These are phyloP conservation scores for Fusarium oxysporum DNA, from an alignment of 2,329 filamentous ascomycete species.

Conservation along the genomic window DNA sequence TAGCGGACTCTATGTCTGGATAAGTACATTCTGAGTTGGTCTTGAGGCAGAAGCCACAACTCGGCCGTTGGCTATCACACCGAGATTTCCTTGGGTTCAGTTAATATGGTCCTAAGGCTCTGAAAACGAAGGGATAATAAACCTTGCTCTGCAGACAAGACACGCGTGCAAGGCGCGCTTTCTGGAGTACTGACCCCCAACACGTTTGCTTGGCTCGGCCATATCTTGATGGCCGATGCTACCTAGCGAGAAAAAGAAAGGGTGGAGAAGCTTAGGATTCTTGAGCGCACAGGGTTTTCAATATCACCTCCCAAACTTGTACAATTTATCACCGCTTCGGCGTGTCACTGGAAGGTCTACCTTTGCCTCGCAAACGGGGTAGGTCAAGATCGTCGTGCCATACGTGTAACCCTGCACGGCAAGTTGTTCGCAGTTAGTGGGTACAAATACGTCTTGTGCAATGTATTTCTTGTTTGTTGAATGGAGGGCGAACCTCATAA, in stretches of 20 bases:
- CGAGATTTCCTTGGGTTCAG: not conserved
- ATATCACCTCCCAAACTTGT: fast-evolving
- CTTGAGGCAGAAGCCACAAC: not conserved
- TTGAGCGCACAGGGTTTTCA: not conserved
- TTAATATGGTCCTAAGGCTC: not conserved
- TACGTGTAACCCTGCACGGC: too few relatives aligned
- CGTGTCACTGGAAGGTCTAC: too few relatives aligned
- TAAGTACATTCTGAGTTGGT: not conserved
- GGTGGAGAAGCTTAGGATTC: too few relatives aligned
- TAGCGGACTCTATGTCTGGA: not conserved
- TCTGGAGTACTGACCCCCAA: not conserved
- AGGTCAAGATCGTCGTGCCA: too few relatives aligned
- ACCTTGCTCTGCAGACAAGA: not conserved
- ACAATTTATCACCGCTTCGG: too few relatives aligned
- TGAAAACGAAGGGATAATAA: fast-evolving
- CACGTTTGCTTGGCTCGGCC: not conserved
- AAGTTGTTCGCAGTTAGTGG: too few relatives aligned
- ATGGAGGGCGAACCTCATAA: too few relatives aligned
- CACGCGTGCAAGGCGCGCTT: not conserved
- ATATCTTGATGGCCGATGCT: not conserved
- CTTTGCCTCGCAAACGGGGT: too few relatives aligned
- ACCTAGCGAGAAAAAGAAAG: too few relatives aligned
- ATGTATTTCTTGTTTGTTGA: too few relatives aligned
- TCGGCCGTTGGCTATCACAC: not conserved
- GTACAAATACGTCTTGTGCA: too few relatives aligned